Conservation (phyloP, 257 asterid genomes). For the Linderniella brevidens region DNA sequence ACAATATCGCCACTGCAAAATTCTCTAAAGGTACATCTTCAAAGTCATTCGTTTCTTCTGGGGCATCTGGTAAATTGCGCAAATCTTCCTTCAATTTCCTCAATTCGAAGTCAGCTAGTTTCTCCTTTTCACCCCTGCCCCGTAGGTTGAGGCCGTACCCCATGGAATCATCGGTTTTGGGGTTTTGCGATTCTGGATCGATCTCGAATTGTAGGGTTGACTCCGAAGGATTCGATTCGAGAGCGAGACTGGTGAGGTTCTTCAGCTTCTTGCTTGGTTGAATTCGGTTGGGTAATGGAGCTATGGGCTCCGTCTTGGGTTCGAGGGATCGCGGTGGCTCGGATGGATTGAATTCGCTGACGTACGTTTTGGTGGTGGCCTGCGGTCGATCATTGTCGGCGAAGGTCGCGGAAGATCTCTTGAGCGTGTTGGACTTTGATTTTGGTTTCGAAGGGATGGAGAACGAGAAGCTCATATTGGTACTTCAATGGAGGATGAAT, state of each 20-base stretch:
- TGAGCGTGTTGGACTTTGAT: conserved; percentile 27
- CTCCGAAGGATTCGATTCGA: conserved; percentile 20
- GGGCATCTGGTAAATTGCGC: conserved; percentile 35
- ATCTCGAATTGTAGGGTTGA: conserved; percentile 41
- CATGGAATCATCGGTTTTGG: conserved; percentile 22
- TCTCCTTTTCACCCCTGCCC: conserved; percentile 8
- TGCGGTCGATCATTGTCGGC: conserved; percentile 11
- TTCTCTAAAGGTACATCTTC: conserved; percentile 67
- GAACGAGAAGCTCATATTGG: conserved; percentile 54
- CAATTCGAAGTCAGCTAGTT: conserved; percentile 28
- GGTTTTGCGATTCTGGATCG: conserved; percentile 22
- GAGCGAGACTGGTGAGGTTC: conserved; percentile 21
- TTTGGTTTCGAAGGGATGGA: conserved; percentile 45
- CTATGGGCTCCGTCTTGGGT: conserved; percentile 19
- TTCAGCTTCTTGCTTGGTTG: conserved; percentile 40
- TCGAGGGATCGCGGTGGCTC: conserved; percentile 18
- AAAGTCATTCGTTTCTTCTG: conserved; percentile 31
- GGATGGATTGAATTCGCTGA: conserved; percentile 44
- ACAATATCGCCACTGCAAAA: conserved; percentile 46
- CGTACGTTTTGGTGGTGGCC: conserved; percentile 20
- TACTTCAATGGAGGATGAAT: neutral
- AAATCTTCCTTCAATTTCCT: conserved; percentile 12
- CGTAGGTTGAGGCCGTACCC: conserved; percentile 61
- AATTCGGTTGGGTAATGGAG: conserved; percentile 57
- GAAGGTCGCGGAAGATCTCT: conserved; percentile 18